Percentiles rank a stretch among this genome's conserved stretches.
Evolutionary conservation across 2,329 filamentous ascomycete genomes (phyloP).

Genomic region (Trichoderma sp.): DNA sequence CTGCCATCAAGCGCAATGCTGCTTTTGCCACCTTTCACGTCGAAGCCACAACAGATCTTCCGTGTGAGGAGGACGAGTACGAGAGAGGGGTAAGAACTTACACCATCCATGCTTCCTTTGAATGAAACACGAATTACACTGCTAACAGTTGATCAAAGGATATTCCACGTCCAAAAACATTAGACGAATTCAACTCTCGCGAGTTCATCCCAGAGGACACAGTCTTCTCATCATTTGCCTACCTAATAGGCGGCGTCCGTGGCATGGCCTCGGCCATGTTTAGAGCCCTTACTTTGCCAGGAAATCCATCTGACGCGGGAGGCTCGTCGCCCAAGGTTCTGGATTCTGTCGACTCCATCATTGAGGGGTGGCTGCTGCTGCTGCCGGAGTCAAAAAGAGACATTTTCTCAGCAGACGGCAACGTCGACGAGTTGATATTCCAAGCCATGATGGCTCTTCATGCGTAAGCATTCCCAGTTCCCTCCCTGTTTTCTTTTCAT

Average conservation of each 20-base stretch:
- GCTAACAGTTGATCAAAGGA: constrained; percentile 25
- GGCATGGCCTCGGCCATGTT: constrained; percentile 29
- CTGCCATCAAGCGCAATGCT: constrained; percentile 30
- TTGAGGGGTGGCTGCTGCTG: constrained; percentile 39
- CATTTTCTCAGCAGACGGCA: constrained; percentile 31
- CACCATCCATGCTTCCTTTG: background rate
- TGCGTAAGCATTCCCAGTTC: constrained; percentile 38
- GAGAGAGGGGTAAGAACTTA: constrained; percentile 35
- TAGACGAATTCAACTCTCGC: constrained; percentile 60
- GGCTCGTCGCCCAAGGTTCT: constrained; percentile 29
- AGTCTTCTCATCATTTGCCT: constrained; percentile 63
- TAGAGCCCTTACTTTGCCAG: constrained; percentile 22
- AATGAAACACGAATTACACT: constrained; percentile 10
- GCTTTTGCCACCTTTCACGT: constrained; percentile 37
- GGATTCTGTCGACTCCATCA: constrained; percentile 34
- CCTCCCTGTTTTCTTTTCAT: no score
- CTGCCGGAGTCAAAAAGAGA: constrained; percentile 33
- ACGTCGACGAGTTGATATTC: constrained; percentile 73
- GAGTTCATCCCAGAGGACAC: constrained; percentile 53
- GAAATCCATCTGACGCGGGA: constrained; percentile 17
- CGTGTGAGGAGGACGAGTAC: constrained; percentile 62
- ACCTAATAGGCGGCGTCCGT: constrained; percentile 62
- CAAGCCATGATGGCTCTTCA: constrained; percentile 71
- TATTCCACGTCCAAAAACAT: constrained; percentile 42
- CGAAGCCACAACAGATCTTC: constrained; percentile 54